Base-by-base conservation (phyloP, 2,329 filamentous ascomycete genomes). In the Penicillium sclerotiorum region DNA sequence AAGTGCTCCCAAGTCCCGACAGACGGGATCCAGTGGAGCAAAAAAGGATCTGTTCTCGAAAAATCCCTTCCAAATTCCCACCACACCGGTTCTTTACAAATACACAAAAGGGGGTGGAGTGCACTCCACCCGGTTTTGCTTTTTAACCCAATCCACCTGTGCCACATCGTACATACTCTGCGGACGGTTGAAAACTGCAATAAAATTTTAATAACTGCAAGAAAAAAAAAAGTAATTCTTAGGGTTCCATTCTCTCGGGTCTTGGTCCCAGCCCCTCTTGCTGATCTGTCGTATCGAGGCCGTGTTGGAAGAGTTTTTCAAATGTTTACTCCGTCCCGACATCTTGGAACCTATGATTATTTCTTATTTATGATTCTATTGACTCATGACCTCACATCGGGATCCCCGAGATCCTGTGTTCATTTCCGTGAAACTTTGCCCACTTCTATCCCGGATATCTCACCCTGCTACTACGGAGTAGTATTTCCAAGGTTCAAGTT, bases 201-300 rank as follows among this genome's bases (percentile, higher is more conserved):
- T n/a, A n/a, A n/a, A n/a, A n/a, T n/a, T n/a, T n/a, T n/a, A n/a
- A n/a, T n/a, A n/a, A n/a, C n/a, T n/a, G 8, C 8, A n/a, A 21
- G 38, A 47, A 11, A 23, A 15, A 46, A 45, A 43, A 47, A 22
- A 22, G 15, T 44, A 11, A 30, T 30, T 15, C 39, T 45, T 55
- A 47, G 55, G 37, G 49, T 55, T 40, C 55, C 55, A 33, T n/a
- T 39, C 41, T 8, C 25, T 44, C 47, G 55, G 55, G 55, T 49
- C 28, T 32, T 12, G 27, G 43, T 27, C 40, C 35, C 32, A 28
- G 40, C 41, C 30, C 45, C 47, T 52, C 49, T 47, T n/a, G n/a
- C n/a, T n/a, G n/a, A n/a, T 22, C 35, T 44, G 32, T 39, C 45
- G 15, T 32, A 45, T 48, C 32, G 23, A 47, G 37, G 15, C 42